phyloP scores from a whole-genome alignment of 106 monocot species.

The Hemerocallis citrina region DNA sequence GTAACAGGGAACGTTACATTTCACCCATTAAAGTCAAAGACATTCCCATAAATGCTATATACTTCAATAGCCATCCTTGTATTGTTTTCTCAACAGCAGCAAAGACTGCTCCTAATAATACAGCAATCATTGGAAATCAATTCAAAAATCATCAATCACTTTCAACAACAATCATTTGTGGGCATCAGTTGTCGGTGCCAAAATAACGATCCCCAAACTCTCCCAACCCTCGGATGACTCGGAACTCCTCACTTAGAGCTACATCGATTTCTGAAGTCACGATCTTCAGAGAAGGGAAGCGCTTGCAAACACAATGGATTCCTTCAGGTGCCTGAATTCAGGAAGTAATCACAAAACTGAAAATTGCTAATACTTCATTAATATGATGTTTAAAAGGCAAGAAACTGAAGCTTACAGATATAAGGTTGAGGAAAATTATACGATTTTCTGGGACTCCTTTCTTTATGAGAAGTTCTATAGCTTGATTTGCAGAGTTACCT shows the following conservation, averaged over 20 bases:
- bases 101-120: no score
- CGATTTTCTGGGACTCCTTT: slow-evolving; percentile 84
- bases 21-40: no score
- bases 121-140: no score
- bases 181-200: slow-evolving; percentile 64
- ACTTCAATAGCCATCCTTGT: no score
- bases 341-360: neutral
- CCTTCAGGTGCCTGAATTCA: slow-evolving; percentile 84
- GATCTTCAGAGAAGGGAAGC: slow-evolving; percentile 77
- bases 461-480: slow-evolving; percentile 80
- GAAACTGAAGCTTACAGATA: slow-evolving; percentile 52
- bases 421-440: slow-evolving; percentile 92
- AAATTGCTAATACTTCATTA: neutral
- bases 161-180: no score
- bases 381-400: neutral
- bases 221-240: slow-evolving; percentile 86
- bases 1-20: no score
- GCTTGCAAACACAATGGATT: slow-evolving; percentile 74
- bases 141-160: no score
- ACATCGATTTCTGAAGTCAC: slow-evolving; percentile 89
- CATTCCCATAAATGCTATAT: no score
- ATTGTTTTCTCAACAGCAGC: no score
- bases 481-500: slow-evolving; percentile 93
- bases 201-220: slow-evolving; percentile 95
- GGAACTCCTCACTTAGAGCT: slow-evolving; percentile 65